Base-by-base conservation (phyloP, 1,139 yeast species). In the Debaryomyces fabryi region DNA sequence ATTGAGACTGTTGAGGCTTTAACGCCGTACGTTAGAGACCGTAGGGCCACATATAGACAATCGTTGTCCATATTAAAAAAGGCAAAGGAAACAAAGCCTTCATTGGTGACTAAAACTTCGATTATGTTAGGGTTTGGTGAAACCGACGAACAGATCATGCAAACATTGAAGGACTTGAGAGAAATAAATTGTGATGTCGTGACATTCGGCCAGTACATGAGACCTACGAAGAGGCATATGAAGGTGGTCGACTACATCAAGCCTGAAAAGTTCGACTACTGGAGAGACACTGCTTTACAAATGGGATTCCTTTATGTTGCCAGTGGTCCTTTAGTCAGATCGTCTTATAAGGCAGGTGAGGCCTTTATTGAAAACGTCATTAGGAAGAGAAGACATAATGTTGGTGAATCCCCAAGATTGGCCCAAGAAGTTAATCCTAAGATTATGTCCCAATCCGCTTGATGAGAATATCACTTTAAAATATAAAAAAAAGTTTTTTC, bases 161-260 rank as follows among this genome's bases (percentile, higher is more conserved):
- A 83, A 57, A 85, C 98, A 0, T 68, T 95, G 59, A 74, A 67
- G 49, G 96, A 90, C 64, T 75, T 95, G 57, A 81, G 99, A 54
- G 82, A 70, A 18, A 81, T 86, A 46, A 74, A 79, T 7, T 95
- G 96, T 65, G 99, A 95, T 62, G 96, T 95, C 47, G 97, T 95
- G 21, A 95, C 99, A 0, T 93, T 95, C 69, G 99, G 99, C 37
- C 99, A 95, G 71, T 95, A 95, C 69, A 95, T 95, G 99, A 82
- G 98, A 64, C 99, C 99, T 39, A 95, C 99, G 1, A 93, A 89
- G 72, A 84, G 98, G 62, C 99, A 95, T 67, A 90, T 95, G 96
- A 92, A 92, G 73, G 99, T 95, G 37, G 97, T 90, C 18, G 97
- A 93, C 56, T 95, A 95, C 61, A 82, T 93, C 20, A 86, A 84